These are phyloP conservation scores for Phytopythium litorale DNA, from an alignment of 352 stramenopile genomes.

Conservation along the genomic window DNA sequence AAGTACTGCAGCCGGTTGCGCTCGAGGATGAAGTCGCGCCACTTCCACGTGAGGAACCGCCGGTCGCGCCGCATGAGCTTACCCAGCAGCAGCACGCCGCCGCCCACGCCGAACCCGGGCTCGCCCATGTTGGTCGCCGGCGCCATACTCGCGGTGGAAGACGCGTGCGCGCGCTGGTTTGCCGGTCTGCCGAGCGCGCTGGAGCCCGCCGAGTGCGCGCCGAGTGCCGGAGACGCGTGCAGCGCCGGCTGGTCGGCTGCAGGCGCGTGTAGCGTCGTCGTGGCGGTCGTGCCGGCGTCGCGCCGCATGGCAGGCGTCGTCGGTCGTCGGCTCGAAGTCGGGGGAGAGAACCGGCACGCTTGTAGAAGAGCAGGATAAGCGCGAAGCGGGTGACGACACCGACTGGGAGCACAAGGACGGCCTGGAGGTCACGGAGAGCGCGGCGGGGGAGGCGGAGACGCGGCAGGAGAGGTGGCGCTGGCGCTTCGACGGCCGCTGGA, in stretches of 20 bases:
- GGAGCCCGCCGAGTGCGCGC: background rate
- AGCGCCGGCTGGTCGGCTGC: background rate
- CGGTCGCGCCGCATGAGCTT: constrained; percentile 77
- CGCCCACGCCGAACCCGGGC: constrained; percentile 8
- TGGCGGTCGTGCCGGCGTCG: background rate
- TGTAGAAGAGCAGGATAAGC: background rate
- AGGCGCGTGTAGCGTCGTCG: constrained; percentile 7
- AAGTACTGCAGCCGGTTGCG: constrained; percentile 71
- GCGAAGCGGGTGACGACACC: background rate
- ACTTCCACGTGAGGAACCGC: constrained; percentile 81
- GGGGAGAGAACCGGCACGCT: background rate
- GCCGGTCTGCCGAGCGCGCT: background rate
- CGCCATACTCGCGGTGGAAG: background rate
- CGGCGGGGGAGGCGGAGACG: background rate
- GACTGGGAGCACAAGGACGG: too few relatives aligned
- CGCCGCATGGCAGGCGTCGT: constrained; percentile 6
- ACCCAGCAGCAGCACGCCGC: constrained; percentile 46
- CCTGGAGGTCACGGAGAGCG: background rate
- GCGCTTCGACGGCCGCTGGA: background rate
- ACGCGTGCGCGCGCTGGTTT: background rate
- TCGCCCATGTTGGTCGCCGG: background rate
- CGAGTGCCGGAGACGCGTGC: background rate
- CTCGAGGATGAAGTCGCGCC: constrained; percentile 77
- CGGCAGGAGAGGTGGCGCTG: background rate
- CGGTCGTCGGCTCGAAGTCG: background rate